Base-by-base conservation (phyloP, 768 basidiomycete genomes). In the Pleurotus giganteus region DNA sequence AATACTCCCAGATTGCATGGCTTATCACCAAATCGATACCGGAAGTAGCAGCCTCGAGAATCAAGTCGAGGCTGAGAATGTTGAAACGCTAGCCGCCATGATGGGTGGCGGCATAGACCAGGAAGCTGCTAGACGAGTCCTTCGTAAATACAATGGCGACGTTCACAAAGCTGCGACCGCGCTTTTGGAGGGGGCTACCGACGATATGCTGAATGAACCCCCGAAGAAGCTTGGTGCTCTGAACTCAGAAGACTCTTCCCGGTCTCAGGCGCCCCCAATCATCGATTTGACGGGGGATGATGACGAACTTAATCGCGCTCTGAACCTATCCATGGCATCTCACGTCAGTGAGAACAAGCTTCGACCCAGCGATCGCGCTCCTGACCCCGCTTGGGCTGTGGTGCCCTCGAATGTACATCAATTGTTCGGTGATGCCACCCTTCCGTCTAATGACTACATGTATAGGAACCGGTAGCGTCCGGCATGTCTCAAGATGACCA, bases 381-480 rank as follows among this genome's bases (percentile, higher is more conserved):
- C 87, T 1, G 76, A 88, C 64, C 79, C 85, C 1, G 77, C 76
- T 53, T 89, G 87, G 88, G 84, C 85, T 46, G 66, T 89, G 64
- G 86, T 88, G 6, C 81, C 82, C 17, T 82, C 86, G 4, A 83
- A 86, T 64, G 88, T 88, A 71, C 63, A 66, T 65, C 61, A 5
- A 9, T 17, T n/a, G n/a, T n/a, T n/a, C n/a, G n/a, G n/a, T n/a
- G n/a, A n/a, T n/a, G n/a, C n/a, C n/a, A n/a, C n/a, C n/a, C n/a
- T n/a, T n/a, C n/a, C n/a, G n/a, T n/a, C n/a, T n/a, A n/a, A n/a
- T n/a, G n/a, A n/a, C n/a, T n/a, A n/a, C n/a, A 45, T 50, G 58
- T 28, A 46, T 65, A 75, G 75, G 70, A 65, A 47, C 67, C 66
- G 54, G 64, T 58, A 53, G 66, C 52, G 17, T 58, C 69, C 28